phyloP scores from a whole-genome alignment of 768 basidiomycete species.

The Lactarius trivialis region DNA sequence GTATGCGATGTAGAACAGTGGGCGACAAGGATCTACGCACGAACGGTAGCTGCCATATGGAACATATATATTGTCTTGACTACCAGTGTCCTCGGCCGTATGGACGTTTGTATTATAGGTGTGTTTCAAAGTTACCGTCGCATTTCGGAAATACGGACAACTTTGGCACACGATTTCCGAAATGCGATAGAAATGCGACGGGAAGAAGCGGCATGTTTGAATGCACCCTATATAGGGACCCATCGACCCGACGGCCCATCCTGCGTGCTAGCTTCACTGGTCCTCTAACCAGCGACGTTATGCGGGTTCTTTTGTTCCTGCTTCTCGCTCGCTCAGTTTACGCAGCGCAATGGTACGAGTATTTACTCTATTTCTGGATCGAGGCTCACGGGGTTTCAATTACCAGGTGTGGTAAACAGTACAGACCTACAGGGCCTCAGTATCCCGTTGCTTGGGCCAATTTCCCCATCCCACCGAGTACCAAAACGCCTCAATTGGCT shows the following conservation, averaged over 20 bases:
- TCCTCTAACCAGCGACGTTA: not conserved
- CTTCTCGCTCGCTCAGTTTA: not conserved
- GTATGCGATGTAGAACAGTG: too few relatives aligned
- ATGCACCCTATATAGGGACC: not conserved
- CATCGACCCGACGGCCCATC: not conserved
- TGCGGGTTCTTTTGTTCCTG: not conserved
- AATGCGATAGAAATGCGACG: too few relatives aligned
- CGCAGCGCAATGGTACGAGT: not conserved
- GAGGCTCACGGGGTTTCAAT: not conserved
- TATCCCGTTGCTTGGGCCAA: slow-evolving; percentile 37
- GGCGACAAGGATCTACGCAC: not conserved
- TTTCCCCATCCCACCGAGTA: slow-evolving; percentile 34
- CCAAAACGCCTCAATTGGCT: slow-evolving; percentile 35
- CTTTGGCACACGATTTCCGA: too few relatives aligned
- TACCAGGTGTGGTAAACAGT: slow-evolving; percentile 45
- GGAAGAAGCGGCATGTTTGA: too few relatives aligned
- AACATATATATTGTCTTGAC: not conserved
- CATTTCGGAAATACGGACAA: too few relatives aligned
- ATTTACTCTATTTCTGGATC: not conserved
- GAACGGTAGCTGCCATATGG: not conserved
- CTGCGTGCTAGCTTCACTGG: not conserved
- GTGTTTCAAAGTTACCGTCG: too few relatives aligned
- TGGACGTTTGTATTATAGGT: not conserved
- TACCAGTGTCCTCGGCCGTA: not conserved
- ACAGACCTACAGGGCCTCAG: slow-evolving; percentile 37